These are phyloP conservation scores for Amylostereum chailletii DNA, from an alignment of 1,284 basidiomycete genomes.

Conservation along the genomic window DNA sequence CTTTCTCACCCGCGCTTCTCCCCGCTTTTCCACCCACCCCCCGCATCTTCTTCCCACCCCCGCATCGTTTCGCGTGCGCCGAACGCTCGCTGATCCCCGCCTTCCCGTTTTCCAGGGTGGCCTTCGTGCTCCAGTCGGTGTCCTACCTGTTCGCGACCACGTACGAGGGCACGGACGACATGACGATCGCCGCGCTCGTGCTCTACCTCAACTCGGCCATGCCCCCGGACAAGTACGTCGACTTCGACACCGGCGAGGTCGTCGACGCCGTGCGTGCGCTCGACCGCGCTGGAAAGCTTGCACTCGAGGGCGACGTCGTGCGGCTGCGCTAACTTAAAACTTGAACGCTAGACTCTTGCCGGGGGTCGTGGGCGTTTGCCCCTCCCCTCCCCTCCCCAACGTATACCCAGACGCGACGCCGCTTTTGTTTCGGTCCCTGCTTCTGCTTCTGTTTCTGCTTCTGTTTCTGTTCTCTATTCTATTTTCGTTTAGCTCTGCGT, in stretches of 20 bases:
- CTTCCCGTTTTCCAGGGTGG: too few species aligned
- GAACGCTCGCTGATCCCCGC: too few species aligned
- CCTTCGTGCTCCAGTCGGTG: conserved; percentile 52
- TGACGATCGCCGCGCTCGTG: conserved; percentile 56
- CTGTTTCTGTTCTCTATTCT: too few species aligned
- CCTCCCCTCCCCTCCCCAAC: too few species aligned
- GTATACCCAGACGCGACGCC: too few species aligned
- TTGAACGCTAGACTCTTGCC: not conserved
- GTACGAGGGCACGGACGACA: conserved; percentile 52
- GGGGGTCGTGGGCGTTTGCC: too few species aligned
- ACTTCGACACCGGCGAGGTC: conserved; percentile 68
- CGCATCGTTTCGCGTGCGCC: too few species aligned
- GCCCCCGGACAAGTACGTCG: conserved; percentile 68
- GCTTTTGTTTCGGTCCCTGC: too few species aligned
- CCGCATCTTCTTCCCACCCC: too few species aligned
- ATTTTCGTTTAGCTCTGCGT: too few species aligned
- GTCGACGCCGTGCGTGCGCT: conserved; percentile 45
- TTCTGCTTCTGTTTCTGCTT: too few species aligned
- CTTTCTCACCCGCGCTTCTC: not conserved
- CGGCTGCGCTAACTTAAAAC: conserved; percentile 17
- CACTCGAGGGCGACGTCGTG: conserved; percentile 53
- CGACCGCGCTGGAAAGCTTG: conserved; percentile 41
- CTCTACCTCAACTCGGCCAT: conserved; percentile 66
- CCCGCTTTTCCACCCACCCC: too few species aligned
- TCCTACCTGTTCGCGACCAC: conserved; percentile 55